A percentile compares a stretch with the other conserved stretches of the same genome.
phyloP scores from a whole-genome alignment of 2,329 filamentous ascomycete genomes.

The Rhynchosporium graminicola region DNA sequence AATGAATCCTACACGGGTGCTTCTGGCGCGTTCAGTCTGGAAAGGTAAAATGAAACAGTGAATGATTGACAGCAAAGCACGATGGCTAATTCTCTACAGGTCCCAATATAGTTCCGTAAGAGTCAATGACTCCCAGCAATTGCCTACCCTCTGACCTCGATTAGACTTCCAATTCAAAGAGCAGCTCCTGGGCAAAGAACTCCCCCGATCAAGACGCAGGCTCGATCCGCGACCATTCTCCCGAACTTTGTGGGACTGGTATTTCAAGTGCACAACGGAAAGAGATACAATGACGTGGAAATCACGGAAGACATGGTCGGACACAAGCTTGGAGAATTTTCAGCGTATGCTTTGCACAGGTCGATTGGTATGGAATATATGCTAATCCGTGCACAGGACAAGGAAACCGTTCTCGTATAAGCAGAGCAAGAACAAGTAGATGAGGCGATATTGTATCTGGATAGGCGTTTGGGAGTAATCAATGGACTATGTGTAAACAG shows the following conservation, averaged over 20 bases:
- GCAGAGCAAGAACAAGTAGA: conserved; percentile 65
- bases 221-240: conserved; percentile 69
- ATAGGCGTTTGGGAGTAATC: conserved; percentile 25
- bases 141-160: conserved; percentile 38
- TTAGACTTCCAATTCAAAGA: conserved; percentile 54
- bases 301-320: conserved; percentile 80
- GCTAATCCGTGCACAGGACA: conserved; percentile 51
- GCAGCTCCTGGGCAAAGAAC: conserved; percentile 52
- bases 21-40: conserved; percentile 68
- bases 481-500: background rate
- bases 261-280: conserved; percentile 74
- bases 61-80: background rate
- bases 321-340: conserved; percentile 73
- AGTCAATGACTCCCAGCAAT: conserved; percentile 12
- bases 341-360: conserved; percentile 53
- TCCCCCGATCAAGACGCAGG: conserved; percentile 69
- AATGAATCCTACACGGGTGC: conserved; percentile 61
- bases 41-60: conserved; percentile 57
- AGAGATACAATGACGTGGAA: conserved; percentile 66
- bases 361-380: background rate
- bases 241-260: conserved; percentile 71
- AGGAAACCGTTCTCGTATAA: conserved; percentile 69
- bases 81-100: conserved; percentile 48
- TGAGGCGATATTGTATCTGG: conserved; percentile 8
- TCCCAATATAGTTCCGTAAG: conserved; percentile 72